Conservation (phyloP, 1,284 basidiomycete species). For the Cryptococcus deneoformans region DNA sequence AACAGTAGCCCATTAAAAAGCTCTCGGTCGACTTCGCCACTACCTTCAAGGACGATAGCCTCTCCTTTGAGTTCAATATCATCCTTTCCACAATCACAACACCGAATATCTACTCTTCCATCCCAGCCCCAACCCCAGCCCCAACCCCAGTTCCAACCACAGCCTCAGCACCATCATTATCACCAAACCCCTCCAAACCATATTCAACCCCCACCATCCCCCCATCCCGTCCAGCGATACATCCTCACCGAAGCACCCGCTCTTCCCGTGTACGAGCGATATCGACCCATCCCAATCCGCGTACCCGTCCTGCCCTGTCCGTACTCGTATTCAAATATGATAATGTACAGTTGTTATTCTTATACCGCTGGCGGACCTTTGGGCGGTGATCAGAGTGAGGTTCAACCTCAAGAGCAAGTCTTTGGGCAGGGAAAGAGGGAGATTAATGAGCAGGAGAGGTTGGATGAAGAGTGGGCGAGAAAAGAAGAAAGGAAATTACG, state of each 20-base stretch:
- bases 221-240: not conserved
- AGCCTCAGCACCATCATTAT: too few species aligned
- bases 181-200: too few species aligned
- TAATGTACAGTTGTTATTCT: not conserved
- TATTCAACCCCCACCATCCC: not conserved
- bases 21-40: not conserved
- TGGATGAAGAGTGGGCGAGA: conserved; percentile 1
- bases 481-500: not conserved
- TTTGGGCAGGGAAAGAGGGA: not conserved
- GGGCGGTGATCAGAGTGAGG: not conserved
- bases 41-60: not conserved
- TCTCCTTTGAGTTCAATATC: not conserved
- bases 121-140: not conserved
- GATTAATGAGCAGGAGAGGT: not conserved
- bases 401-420: not conserved
- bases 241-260: not conserved
- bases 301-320: not conserved
- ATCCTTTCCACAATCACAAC: not conserved
- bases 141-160: not conserved
- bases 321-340: not conserved
- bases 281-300: not conserved
- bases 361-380: not conserved
- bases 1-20: too few species aligned
- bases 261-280: not conserved
- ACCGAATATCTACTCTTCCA: not conserved